A percentile compares a stretch with the other conserved stretches of the same genome.
These are phyloP conservation scores for Sphagnurus paluster DNA, from an alignment of 1,284 basidiomycete genomes.

Conservation along the genomic window DNA sequence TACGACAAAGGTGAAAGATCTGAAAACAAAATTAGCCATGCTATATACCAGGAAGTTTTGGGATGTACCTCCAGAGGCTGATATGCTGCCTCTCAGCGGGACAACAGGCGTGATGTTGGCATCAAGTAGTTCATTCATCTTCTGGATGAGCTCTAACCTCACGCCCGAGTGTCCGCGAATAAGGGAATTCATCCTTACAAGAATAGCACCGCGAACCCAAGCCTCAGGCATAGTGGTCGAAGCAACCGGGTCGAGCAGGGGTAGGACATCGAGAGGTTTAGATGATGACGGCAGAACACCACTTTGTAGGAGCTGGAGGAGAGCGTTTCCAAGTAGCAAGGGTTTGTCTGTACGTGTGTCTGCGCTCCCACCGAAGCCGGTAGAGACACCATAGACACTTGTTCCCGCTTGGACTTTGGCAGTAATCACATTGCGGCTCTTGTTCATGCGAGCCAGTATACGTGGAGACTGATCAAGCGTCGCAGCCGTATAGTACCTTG, in stretches of 20 bases:
- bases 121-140: slow-evolving; percentile 73
- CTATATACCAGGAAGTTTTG: slow-evolving; percentile 5
- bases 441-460: slow-evolving; percentile 50
- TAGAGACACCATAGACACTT: slow-evolving; percentile 81
- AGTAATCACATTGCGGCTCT: slow-evolving; percentile 61
- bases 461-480: slow-evolving; percentile 50
- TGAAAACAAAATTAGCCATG: too few species aligned
- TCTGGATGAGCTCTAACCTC: slow-evolving; percentile 78
- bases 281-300: slow-evolving; percentile 65
- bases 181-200: slow-evolving; percentile 85
- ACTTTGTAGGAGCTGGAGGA: slow-evolving; percentile 78
- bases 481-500: slow-evolving; percentile 60
- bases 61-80: slow-evolving; percentile 71
- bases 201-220: slow-evolving; percentile 88
- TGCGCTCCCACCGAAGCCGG: slow-evolving; percentile 79
- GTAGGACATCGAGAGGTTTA: slow-evolving; percentile 45
- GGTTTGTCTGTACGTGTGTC: slow-evolving; percentile 70
- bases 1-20: slow-evolving; percentile 82
- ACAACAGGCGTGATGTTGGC: slow-evolving; percentile 81
- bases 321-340: slow-evolving; percentile 68
- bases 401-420: slow-evolving; percentile 67
- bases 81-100: slow-evolving; percentile 83
- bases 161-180: slow-evolving; percentile 89
- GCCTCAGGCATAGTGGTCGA: slow-evolving; percentile 82
- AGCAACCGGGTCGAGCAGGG: slow-evolving; percentile 66